Conservation (phyloP, 805 yeast genomes). For the Lachancea thermotolerans region DNA sequence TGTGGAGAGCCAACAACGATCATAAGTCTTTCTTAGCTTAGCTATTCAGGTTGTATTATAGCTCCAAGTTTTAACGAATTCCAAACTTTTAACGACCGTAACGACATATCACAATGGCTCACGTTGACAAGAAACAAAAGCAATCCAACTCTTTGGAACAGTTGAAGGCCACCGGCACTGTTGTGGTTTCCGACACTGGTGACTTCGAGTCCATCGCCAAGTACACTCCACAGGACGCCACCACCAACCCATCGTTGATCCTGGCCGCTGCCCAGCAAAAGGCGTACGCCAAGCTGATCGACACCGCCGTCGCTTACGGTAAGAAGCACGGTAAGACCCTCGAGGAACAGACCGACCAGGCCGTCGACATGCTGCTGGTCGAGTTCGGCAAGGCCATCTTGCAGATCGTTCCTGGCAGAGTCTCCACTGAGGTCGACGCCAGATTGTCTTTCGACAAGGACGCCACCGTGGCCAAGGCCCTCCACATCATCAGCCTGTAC, state of each 20-base stretch:
- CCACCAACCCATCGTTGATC: slow-evolving; percentile 96
- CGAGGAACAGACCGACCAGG: slow-evolving; percentile 63
- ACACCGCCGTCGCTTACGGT: slow-evolving; percentile 84
- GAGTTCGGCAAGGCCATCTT: slow-evolving; percentile 94
- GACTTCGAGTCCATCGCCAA: slow-evolving; percentile 97
- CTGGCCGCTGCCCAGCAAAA: slow-evolving; percentile 91
- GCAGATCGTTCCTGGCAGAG: slow-evolving; percentile 96
- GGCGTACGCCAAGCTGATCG: slow-evolving; percentile 83
- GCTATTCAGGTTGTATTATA: not conserved
- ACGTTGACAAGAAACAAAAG: slow-evolving; percentile 33
- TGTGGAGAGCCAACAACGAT: not conserved
- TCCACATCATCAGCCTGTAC: slow-evolving; percentile 82
- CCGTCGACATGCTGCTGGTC: slow-evolving; percentile 87
- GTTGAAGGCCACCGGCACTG: slow-evolving; percentile 91
- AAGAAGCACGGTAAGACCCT: slow-evolving; percentile 48
- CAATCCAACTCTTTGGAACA: slow-evolving; percentile 71
- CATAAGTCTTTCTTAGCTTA: not conserved
- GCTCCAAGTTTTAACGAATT: not conserved
- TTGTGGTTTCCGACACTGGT: slow-evolving; percentile 97
- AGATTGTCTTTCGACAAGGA: slow-evolving; percentile 94
- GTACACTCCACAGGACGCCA: slow-evolving; percentile 98
- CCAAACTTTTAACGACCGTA: not conserved
- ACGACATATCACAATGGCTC: slow-evolving; percentile 9
- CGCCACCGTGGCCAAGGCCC: slow-evolving; percentile 89
- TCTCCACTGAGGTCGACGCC: slow-evolving; percentile 98